These are phyloP conservation scores for Ogataea pilisensis DNA, from an alignment of 805 yeast species.

Conservation along the genomic window DNA sequence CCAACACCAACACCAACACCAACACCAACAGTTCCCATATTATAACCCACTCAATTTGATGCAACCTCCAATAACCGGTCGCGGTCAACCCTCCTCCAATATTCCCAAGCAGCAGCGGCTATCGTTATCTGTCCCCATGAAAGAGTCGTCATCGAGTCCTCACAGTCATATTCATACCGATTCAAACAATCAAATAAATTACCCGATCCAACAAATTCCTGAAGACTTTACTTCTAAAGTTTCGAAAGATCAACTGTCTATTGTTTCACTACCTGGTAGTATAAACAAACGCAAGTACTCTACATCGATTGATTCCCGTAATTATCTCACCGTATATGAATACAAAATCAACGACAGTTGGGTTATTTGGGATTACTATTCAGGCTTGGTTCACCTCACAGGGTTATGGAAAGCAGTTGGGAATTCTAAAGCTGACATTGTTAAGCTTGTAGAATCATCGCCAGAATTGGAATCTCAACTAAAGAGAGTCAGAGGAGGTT, in stretches of 20 bases:
- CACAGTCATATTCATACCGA: not conserved
- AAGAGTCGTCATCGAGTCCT: no score
- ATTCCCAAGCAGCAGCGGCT: no score
- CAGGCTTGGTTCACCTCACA: slow-evolving; percentile 84
- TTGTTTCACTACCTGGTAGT: slow-evolving; percentile 16
- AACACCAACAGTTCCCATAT: no score
- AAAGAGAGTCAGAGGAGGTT: slow-evolving; percentile 84
- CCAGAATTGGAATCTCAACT: slow-evolving; percentile 62
- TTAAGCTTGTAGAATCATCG: slow-evolving; percentile 59
- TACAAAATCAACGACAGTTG: slow-evolving; percentile 65
- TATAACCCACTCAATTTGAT: no score
- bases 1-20: no score
- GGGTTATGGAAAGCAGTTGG: slow-evolving; percentile 82
- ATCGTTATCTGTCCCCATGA: no score
- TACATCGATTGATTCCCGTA: slow-evolving; percentile 69
- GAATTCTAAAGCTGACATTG: slow-evolving; percentile 71
- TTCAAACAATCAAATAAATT: slow-evolving; percentile 15
- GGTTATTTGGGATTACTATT: slow-evolving; percentile 80
- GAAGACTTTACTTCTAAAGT: slow-evolving; percentile 8
- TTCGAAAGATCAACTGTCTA: slow-evolving; percentile 19
- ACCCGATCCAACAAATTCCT: slow-evolving; percentile 23
- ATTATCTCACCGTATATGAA: slow-evolving; percentile 67
- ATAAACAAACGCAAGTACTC: slow-evolving; percentile 51
- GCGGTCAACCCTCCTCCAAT: no score
- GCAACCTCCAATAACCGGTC: no score